Evolutionary conservation across 164 flowering plant species (phyloP), one percentile per base, ranked within the genome.

Genomic region (Liquidambar formosana): DNA sequence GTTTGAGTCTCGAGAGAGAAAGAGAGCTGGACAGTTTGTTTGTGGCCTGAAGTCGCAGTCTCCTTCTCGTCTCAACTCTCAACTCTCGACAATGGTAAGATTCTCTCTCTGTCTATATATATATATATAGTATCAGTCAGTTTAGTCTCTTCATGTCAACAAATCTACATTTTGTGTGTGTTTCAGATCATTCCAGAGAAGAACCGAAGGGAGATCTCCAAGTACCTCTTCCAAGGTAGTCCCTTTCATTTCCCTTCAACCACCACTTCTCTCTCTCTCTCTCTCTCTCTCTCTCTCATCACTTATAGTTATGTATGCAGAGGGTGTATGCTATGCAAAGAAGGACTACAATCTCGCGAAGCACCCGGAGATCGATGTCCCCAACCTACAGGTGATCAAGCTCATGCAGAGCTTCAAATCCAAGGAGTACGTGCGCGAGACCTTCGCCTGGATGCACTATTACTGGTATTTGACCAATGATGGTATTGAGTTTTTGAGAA

Each of bases 331-430:
- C 70, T 83, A 63, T 58, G 84, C 83, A 8, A 83, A 83, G 79
- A 80, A 80, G 68, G 84, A 83, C 60, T 83, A 21, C 71, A 81
- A 81, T 58, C 76, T 81, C 19, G 74, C 79, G 6, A 81, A 81
- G 71, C 86, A 83, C 46, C 84, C 82, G 0, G 82, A 81, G 1
- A 83, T 83, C 38, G 84, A 83, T 66, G 84, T 81, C 12, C 82
- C 84, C 0, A 83, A 78, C 49, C 77, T 83, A n/a, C 78, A 78
- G 53, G 86, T 82, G 57, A 82, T 82, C 43, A 80, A 80, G 83
- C 69, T 80, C 8, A 80, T 80, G 83, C 80, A 80, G 72, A 80
- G 83, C 74, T 80, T 77, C 72, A 80, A 80, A 28, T 80, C 83
- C 10, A 77, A 76, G 66, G 80, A 80, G 67, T 80, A 77, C 26